These are phyloP conservation scores for Blastobotrys aristatus DNA, from an alignment of 1,139 yeast species.

Conservation along the genomic window DNA sequence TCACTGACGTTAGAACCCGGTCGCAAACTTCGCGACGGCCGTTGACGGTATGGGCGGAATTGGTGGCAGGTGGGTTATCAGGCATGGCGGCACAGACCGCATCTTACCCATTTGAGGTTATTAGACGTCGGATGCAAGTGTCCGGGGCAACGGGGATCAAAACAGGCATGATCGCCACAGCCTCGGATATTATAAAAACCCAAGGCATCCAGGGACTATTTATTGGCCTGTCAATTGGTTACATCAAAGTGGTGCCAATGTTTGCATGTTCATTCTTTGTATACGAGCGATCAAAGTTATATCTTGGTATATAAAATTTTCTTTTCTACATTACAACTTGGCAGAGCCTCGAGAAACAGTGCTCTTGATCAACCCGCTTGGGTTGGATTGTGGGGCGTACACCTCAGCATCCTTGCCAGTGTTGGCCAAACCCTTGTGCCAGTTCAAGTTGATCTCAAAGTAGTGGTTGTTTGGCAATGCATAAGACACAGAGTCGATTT, in stretches of 20 bases:
- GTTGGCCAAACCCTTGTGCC: conserved; percentile 75
- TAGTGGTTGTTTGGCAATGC: conserved; percentile 87
- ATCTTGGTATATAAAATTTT: conserved; percentile 50
- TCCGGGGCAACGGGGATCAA: conserved; percentile 56
- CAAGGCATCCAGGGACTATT: conserved; percentile 82
- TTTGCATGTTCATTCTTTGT: conserved; percentile 94
- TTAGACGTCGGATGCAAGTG: conserved; percentile 93
- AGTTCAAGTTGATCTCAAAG: conserved; percentile 68
- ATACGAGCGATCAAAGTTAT: conserved; percentile 76
- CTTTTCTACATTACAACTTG: conserved; percentile 19
- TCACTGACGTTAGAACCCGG: conserved; percentile 13
- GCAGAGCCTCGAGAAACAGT: conserved; percentile 59
- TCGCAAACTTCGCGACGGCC: conserved; percentile 39
- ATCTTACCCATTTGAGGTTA: conserved; percentile 93
- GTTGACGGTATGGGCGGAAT: conserved; percentile 83
- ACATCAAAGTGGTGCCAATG: conserved; percentile 94
- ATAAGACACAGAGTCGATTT: conserved; percentile 61
- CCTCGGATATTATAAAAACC: conserved; percentile 50
- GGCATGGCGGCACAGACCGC: conserved; percentile 96
- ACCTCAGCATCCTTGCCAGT: conserved; percentile 59
- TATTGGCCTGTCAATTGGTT: conserved; percentile 92
- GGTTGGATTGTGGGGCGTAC: conserved; percentile 87
- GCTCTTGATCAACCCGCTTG: conserved; percentile 84
- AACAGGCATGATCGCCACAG: conserved; percentile 39
- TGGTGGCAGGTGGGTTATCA: conserved; percentile 89